A percentile compares a stretch with the other conserved stretches of the same genome.
Conservation (phyloP, 192 early-diverging fungal genomes). For the Backusella liffmaniae region DNA sequence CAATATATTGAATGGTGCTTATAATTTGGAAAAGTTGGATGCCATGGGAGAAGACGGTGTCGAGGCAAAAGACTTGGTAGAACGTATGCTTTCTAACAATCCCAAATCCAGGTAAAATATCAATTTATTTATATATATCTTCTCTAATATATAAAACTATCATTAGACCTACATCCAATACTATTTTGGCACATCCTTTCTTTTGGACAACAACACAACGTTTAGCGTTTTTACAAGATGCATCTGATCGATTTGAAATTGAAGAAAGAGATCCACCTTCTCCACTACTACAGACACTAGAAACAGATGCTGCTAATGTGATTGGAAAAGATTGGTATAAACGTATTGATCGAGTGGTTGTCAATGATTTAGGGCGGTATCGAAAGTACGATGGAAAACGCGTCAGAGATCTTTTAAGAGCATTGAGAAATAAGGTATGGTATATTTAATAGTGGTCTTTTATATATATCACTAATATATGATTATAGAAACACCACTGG, state of each 20-base stretch:
- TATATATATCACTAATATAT: neutral
- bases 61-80: conserved; percentile 89
- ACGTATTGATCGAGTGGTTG: conserved; percentile 66
- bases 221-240: conserved; percentile 89
- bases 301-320: conserved; percentile 56
- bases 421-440: conserved; percentile 88
- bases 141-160: neutral
- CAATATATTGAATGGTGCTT: conserved; percentile 81
- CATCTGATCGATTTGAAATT: conserved; percentile 91
- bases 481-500: conserved; percentile 89
- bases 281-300: conserved; percentile 62
- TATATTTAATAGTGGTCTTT: neutral
- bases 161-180: conserved; percentile 70
- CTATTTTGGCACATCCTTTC: conserved; percentile 87
- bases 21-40: conserved; percentile 74
- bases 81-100: conserved; percentile 81
- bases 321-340: conserved; percentile 77
- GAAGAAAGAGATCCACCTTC: conserved; percentile 77
- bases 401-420: conserved; percentile 86
- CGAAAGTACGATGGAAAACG: conserved; percentile 87
- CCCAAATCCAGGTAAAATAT: conserved; percentile 59
- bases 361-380: conserved; percentile 86
- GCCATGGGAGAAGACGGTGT: conserved; percentile 65
- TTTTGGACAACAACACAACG: conserved; percentile 90
- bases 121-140: neutral